Base-by-base conservation (phyloP, 495 filamentous ascomycete genomes). In the Evernia prunastri region DNA sequence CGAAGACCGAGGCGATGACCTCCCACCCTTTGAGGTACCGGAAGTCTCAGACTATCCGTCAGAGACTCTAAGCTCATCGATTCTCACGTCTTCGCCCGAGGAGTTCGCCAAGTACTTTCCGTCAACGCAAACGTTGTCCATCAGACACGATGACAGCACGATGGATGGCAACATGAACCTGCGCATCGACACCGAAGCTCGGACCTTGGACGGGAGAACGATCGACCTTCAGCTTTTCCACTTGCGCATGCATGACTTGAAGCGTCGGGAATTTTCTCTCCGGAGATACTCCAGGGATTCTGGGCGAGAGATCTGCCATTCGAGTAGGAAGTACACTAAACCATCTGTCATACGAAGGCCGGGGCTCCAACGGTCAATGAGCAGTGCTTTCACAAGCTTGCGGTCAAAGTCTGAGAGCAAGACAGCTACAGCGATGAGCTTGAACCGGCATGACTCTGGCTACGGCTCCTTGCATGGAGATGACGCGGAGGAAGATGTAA, bases 91-190 rank as follows among this genome's bases (percentile, higher is more conserved):
- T 10, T 94, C 85, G 33, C 88, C 94, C 17, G 79, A 86, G 23
- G 88, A 91, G 60, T 98, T 98, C 72, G 89, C 89, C 43, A 82
- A 86, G 64, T 82, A 92, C 67, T 98, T 96, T 73, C 93, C 94
- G 15, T 93, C 93, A 13, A 80, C 86, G 37, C 84, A 90, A 68
- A 83, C 88, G 56, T 76, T 98, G 36, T 82, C 82, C 47, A 94
- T 98, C 69, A 85, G 88, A 51, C 94, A 98, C 69, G 94, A 98
- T 70, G 91, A 96, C 75, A 82, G 89, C 42, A 96, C 94, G 5
- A 73, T 87, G 23, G 94, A 98, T 74, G 93, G 94, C 25, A 96
- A 97, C 80, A 96, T 97, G 94, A 96, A 97, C 72, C 81, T 98
- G 60, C 87, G 92, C 49, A 81, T 98, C 58, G 92, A 97, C 72